Evolutionary conservation across 352 stramenopile genomes (phyloP), one percentile per base, ranked within the genome.

Genomic region (Pythium insidiosum): DNA sequence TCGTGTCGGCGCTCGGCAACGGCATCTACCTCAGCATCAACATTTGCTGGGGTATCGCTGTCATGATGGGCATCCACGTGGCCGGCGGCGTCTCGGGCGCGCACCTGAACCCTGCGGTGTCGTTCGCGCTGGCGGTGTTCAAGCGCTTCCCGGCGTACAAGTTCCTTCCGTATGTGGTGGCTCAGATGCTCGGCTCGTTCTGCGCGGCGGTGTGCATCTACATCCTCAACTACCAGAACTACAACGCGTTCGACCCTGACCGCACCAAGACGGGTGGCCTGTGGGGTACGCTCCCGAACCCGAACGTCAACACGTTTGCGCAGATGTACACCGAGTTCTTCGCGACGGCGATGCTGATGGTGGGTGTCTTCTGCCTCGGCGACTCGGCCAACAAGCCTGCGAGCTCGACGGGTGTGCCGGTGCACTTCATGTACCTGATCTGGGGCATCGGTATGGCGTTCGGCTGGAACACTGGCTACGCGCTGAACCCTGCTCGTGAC

Each of bases 391-490:
- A 87, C 61, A 63, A 71, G 26, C 68, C 71, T 20, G 68, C 66
- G 11, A 72, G 52, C 24, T 44, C 61, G 10, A 76, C 60, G 42
- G 55, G 47, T 26, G 58, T 67, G 20, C 74, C 74, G 5, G 50
- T 41, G 11, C 60, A 69, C 1, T 59, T 79, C 16, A 70, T 63
- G 18, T 33, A 84, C 13, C 47, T 88, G 16, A 64, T 87, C 21
- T 53, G 74, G 24, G 72, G 45, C 5, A 74, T 88, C 25, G 73
- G 76, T 31, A 88, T 86, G 66, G 64, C 68, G 6, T 86, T 88
- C 35, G 73, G 75, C 28, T 68, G 75, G 47, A 88, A 84, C 51
- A 73, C 75, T 6, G 71, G 73, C 33, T 86, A 83, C 52, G 75
- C 75, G 21, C 52, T 88, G 22, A 88, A 88, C 56, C 75, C 63